Base-by-base conservation (phyloP, 257 asterid genomes). In the Mitragyna speciosa region DNA sequence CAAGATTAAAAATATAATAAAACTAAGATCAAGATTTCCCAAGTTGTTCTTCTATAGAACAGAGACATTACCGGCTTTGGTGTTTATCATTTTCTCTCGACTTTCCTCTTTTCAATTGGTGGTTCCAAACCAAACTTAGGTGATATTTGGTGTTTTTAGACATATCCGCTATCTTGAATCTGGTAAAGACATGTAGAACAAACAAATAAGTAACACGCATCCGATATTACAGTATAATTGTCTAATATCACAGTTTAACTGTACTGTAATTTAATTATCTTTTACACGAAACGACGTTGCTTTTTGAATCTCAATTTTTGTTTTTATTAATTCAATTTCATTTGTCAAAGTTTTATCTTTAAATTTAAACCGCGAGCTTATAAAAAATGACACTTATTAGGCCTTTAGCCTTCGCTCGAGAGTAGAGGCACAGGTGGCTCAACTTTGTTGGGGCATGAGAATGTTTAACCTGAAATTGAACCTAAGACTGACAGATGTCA, bases 91-190 rank as follows among this genome's bases (percentile, higher is more conserved):
- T 11, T 76, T 64, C 45, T 75, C 77, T 83, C n/a, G 39, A 51
- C 49, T 2, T 3, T 45, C 67, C 16, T 63, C 47, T 31, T n/a
- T 79, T 76, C 39, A 51, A 81, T 90, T 92, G 98, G 98, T 85
- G 98, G 92, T 64, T 43, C 86, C 22, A 94, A 86, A 69, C 97
- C 96, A 28, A 92, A 94, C 82, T 81, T 94, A 66, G 98, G 93
- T 97, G 9, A 96, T 91, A 22, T 94, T 66, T 77, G 97, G 98
- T 20, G 97, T 94, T 75, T 75, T 94, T 73, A 88, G 96, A 83
- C 96, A 97, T 76, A 94, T 94, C 79, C 97, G 97, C 86, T 74
- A 91, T 87, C 93, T 94, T 82, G 88, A 81, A 70, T 91, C 97
- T 22, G 97, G 98, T 70, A 79, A 79, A 82, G 97, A 92, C 91